Conservation (phyloP, 2,329 filamentous ascomycete species). For the Huntiella savannae region DNA sequence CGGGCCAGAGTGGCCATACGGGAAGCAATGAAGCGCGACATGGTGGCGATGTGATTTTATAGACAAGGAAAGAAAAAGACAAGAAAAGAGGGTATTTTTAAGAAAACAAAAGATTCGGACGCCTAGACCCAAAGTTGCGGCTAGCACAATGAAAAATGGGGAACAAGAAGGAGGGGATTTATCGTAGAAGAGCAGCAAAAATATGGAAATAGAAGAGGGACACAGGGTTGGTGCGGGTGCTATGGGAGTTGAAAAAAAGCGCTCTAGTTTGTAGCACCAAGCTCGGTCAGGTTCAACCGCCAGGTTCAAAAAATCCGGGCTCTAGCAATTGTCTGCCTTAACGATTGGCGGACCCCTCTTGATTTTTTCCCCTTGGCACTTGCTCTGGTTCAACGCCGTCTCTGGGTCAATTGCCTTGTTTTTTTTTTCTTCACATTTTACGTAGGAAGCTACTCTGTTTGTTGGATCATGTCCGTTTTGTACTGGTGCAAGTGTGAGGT, state of each 20-base stretch:
- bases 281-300: not conserved
- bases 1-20: slow-evolving; percentile 11
- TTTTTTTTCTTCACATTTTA: not conserved
- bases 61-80: not conserved
- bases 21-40: slow-evolving; percentile 11
- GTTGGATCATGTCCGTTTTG: not conserved
- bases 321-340: slow-evolving; percentile 9
- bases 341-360: slow-evolving; percentile 7
- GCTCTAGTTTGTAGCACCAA: slow-evolving; percentile 1
- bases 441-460: not conserved
- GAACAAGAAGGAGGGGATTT: slow-evolving; percentile 7
- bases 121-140: slow-evolving; percentile 1
- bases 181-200: slow-evolving; percentile 6
- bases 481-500: too few species aligned
- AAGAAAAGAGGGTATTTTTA: slow-evolving; percentile 3
- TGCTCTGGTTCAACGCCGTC: not conserved
- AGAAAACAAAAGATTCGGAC: slow-evolving; percentile 1
- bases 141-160: slow-evolving; percentile 3
- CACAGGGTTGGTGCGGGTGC: not conserved
- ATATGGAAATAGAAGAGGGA: slow-evolving; percentile 4
- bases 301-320: slow-evolving; percentile 1
- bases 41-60: slow-evolving; percentile 3
- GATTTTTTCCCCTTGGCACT: not conserved
- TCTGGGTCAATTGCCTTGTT: not conserved
- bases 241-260: slow-evolving; percentile 5